Evolutionary conservation across 2,329 filamentous ascomycete genomes (phyloP).

Genomic region (Helotiales sp.): DNA sequence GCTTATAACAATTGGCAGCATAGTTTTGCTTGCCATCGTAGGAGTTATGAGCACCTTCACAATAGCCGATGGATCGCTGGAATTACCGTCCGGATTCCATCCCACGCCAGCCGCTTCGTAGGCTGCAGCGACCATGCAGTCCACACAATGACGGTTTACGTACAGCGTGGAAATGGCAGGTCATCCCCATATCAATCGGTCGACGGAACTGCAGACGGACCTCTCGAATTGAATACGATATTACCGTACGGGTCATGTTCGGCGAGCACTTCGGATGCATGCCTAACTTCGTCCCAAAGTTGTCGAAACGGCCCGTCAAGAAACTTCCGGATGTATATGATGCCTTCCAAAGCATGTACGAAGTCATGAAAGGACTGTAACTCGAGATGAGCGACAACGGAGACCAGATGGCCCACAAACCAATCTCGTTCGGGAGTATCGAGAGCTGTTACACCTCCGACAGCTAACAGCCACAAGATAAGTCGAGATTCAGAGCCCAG

Average conservation of each 20-base stretch:
- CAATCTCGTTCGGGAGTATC: slow-evolving; percentile 9
- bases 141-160: not conserved
- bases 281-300: slow-evolving; percentile 7
- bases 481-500: not conserved
- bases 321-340: slow-evolving; percentile 1
- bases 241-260: not conserved
- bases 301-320: not conserved
- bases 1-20: slow-evolving; percentile 29
- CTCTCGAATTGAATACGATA: not conserved
- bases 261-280: not conserved
- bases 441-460: slow-evolving; percentile 1
- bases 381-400: slow-evolving; percentile 1
- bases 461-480: slow-evolving; percentile 1
- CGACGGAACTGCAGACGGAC: not conserved
- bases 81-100: slow-evolving; percentile 39
- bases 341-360: not conserved
- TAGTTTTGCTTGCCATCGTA: slow-evolving; percentile 31
- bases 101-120: slow-evolving; percentile 39
- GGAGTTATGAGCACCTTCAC: slow-evolving; percentile 34
- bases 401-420: slow-evolving; percentile 7
- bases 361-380: slow-evolving; percentile 6
- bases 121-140: slow-evolving; percentile 36
- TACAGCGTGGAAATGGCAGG: not conserved
- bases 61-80: slow-evolving; percentile 34
- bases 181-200: not conserved